Percentiles rank a stretch among this genome's conserved stretches.
Evolutionary conservation across 1,284 basidiomycete species (phyloP).

Genomic region (Blastosporella zonata): DNA sequence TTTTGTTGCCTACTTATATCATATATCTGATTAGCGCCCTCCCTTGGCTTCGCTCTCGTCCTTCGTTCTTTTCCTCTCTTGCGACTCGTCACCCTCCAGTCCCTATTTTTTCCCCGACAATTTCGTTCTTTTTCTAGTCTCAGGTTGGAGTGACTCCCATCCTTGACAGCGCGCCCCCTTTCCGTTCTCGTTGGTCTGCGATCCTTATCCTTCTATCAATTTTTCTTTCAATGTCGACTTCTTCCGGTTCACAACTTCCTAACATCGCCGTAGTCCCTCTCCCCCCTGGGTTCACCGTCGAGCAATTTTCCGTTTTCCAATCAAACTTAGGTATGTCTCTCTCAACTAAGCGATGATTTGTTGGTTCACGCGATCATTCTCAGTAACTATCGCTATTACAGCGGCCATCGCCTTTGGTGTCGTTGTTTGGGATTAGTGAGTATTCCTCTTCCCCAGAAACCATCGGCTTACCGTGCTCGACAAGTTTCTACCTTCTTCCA

Average conservation of each 20-base stretch:
- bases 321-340: constrained; percentile 9
- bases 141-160: not conserved
- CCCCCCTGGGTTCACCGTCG: constrained; percentile 14
- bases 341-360: not conserved
- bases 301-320: constrained; percentile 14
- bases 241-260: not conserved
- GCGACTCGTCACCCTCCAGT: not conserved
- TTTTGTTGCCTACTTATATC: not conserved
- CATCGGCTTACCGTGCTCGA: not conserved
- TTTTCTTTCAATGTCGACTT: constrained; percentile 7
- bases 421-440: constrained; percentile 18
- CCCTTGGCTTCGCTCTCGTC: not conserved
- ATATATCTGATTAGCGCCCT: not conserved
- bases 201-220: not conserved
- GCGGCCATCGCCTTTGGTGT: constrained; percentile 15
- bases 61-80: not conserved
- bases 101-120: no score
- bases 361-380: not conserved
- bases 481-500: constrained; percentile 16
- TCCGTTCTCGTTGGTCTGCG: not conserved
- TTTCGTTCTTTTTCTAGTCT: not conserved
- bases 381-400: constrained; percentile 16
- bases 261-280: constrained; percentile 12
- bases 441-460: not conserved
- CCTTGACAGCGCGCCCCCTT: not conserved